Base-by-base conservation (phyloP, 73 alveolate genomes). In the Tetrahymena elliotti region DNA sequence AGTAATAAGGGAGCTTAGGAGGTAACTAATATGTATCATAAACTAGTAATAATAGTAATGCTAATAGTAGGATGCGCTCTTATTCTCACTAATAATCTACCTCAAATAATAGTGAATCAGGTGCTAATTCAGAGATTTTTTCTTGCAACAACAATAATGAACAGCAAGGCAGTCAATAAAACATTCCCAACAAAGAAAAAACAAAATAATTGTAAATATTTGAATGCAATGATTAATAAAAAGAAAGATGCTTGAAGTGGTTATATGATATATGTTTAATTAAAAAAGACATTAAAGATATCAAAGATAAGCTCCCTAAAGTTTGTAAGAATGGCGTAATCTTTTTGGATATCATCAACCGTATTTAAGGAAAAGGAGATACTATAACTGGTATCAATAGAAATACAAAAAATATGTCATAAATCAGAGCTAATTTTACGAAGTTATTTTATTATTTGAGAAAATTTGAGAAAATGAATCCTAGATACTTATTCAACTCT, bases 301-400 rank as follows among this genome's bases (percentile, higher is more conserved):
- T 94, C 16, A 53, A 94, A 53, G 52, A 47, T 84, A 94, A 94
- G 47, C 40, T 94, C 10, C 95, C 96, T 9, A 94, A 94, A 88
- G 93, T 94, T 16, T 94, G 96, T 88, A 94, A 88, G 92, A 94
- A 94, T 88, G 96, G 96, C 18, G 96, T 94, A n/a, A 94, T 94
- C 24, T 94, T 84, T 88, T 94, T 88, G 82, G 96, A 94, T 52
- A 53, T 94, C 18, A 88, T 94, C 24, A 94, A 94, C 34, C 93
- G 96, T 84, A 52, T 94, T 20, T 33, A 47, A 83, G 96, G 96
- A 18, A 94, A 94, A 84, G 96, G 92, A 33, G 96, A 94, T 52
- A 94, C 93, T 7, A 36, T 94, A 33, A 94, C 93, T 40, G 96
- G 96, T 18, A 94, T 94, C 1, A 38, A 84, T 83, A 37, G 96